A percentile compares a stretch with the other conserved stretches of the same genome.
phyloP scores from a whole-genome alignment of 768 basidiomycete species.

The Gloeopeniophorella convolvens region DNA sequence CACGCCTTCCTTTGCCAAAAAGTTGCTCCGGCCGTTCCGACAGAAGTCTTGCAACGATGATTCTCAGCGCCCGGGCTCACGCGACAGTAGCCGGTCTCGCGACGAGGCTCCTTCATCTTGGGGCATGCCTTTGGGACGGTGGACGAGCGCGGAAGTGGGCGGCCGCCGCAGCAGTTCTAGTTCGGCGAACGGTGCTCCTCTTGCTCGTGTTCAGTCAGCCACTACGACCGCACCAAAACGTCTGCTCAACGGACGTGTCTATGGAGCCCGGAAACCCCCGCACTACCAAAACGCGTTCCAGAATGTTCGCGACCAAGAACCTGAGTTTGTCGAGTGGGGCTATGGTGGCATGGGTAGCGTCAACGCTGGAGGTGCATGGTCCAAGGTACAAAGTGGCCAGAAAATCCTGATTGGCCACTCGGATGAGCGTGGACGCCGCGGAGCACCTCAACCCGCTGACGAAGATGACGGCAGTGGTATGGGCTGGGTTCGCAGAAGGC shows the following conservation, averaged over 20 bases:
- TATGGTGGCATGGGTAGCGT: conserved; percentile 74
- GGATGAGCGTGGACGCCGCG: conserved; percentile 11
- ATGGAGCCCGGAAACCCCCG: conserved; percentile 39
- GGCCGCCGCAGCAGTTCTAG: neutral
- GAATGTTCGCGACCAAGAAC: conserved; percentile 48
- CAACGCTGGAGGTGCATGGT: conserved; percentile 14
- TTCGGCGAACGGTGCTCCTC: neutral
- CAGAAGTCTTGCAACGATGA: conserved; percentile 22
- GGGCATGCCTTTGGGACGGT: conserved; percentile 10
- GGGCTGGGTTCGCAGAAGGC: conserved; percentile 65
- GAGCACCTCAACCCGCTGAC: conserved; percentile 34
- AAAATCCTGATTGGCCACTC: conserved; percentile 16
- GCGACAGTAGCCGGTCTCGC: conserved; percentile 59
- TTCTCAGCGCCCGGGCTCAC: conserved; percentile 47
- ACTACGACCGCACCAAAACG: conserved; percentile 23
- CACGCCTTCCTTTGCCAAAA: conserved; percentile 11
- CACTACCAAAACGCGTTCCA: conserved; percentile 41
- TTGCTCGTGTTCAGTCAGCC: conserved; percentile 1
- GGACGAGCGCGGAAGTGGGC: conserved; percentile 3
- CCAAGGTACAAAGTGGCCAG: conserved; percentile 19
- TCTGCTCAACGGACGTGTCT: conserved; percentile 81
- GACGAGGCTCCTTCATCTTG: conserved; percentile 6
- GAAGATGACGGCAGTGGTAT: conserved; percentile 80
- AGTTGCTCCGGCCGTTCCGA: conserved; percentile 18
- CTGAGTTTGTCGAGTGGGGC: conserved; percentile 88